Evolutionary conservation across 805 yeast species (phyloP), one percentile per base, ranked within the genome.

Genomic region (Wickerhamomyces silvicola): DNA sequence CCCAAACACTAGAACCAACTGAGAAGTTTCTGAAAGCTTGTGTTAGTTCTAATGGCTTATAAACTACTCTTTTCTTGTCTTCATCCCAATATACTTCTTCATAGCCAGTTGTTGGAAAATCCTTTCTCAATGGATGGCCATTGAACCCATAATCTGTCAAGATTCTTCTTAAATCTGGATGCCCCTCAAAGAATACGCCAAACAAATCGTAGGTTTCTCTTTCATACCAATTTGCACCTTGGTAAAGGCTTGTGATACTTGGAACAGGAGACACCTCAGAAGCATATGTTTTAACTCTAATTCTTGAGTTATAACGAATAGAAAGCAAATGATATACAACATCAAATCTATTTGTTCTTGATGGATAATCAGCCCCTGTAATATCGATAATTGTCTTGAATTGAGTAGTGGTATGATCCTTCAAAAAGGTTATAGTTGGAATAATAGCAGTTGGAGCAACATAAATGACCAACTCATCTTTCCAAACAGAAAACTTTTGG

Each of bases 101-200:
- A 64, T 83, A 85, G 35, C 95, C 95, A 24, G 92, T 81, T 26
- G 90, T 78, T 47, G 95, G 95, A 81, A 85, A 85, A 60, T 85
- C 95, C 59, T 85, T 85, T 61, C 94, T 75, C 55, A 84, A 70
- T 10, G 95, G 95, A 56, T 84, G 92, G 33, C 95, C 95, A 61
- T 83, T 94, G 49, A 85, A 84, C 15, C 95, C 95, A 59, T 84
- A 84, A 61, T 84, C 95, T 35, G 95, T 84, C 77, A 84, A 72
- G 58, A 84, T 83, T 63, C 95, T 72, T 64, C 95, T 77, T 54
- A 84, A 68, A 59, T 84, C 95, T 6, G 94, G 94, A 59, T 85
- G 95, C 38, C 81, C 84, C 60, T 81, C 90, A 52, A 85, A 85
- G 60, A 83, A 83, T 37, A 85, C 74, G 26, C 95, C 95, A 56